Evolutionary conservation across 108 stramenopile species (phyloP).

Genomic region (Nannochloropsis granulata): DNA sequence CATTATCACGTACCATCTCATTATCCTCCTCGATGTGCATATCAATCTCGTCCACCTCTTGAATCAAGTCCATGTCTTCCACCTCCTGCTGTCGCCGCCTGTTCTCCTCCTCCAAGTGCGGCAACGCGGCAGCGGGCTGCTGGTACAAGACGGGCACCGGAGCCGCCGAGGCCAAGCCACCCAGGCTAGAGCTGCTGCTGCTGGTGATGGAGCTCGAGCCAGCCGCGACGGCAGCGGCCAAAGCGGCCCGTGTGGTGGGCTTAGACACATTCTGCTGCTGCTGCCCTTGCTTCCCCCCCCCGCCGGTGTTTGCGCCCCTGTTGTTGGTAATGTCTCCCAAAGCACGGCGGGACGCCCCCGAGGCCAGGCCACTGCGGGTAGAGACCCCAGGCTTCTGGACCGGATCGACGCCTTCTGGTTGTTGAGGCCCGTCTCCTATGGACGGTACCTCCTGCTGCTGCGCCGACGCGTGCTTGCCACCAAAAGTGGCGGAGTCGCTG

Average conservation of each 20-base stretch:
- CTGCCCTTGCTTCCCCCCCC: constrained; percentile 1
- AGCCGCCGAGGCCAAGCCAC: neutral
- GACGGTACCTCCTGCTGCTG: neutral
- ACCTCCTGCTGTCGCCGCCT: neutral
- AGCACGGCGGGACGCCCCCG: constrained; percentile 10
- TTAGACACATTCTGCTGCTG: constrained; percentile 17
- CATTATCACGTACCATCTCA: neutral
- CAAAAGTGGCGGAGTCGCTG: neutral
- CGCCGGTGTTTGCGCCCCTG: neutral
- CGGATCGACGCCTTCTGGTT: neutral
- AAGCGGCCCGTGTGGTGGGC: constrained; percentile 16
- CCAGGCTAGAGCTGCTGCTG: too few species aligned
- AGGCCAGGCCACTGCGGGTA: neutral
- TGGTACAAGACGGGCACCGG: neutral
- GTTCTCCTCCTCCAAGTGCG: neutral
- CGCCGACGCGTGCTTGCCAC: neutral
- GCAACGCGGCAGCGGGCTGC: neutral
- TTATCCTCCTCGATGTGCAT: neutral
- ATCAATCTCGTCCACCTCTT: neutral
- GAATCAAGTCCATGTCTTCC: neutral
- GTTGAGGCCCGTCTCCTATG: neutral
- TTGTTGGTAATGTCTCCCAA: constrained; percentile 37
- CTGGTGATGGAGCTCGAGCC: neutral
- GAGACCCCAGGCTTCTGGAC: neutral
- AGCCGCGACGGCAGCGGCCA: neutral